phyloP scores from a whole-genome alignment of 768 basidiomycete genomes.

The Lentinula lateritia region DNA sequence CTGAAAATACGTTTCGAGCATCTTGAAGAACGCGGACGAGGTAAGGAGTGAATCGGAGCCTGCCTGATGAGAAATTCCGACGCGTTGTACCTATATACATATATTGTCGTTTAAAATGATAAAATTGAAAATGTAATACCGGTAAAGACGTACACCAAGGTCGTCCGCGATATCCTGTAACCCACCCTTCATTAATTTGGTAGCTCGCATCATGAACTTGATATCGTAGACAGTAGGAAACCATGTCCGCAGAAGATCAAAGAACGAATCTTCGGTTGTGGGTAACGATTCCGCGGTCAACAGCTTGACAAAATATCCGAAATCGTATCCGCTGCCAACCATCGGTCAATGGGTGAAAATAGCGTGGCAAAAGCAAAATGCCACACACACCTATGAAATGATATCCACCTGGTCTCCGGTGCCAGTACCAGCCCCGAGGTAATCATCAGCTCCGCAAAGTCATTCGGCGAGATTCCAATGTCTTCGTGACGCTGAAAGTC shows the following conservation, averaged over 20 bases:
- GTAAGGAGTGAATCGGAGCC: slow-evolving; percentile 97
- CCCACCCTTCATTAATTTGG: slow-evolving; percentile 81
- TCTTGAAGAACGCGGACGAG: slow-evolving; percentile 92
- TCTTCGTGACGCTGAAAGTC: slow-evolving; percentile 94
- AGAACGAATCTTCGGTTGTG: slow-evolving; percentile 84
- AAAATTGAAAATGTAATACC: not conserved
- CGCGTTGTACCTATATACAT: slow-evolving; percentile 74
- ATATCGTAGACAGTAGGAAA: slow-evolving; percentile 97
- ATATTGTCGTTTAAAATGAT: not conserved
- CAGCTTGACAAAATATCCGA: slow-evolving; percentile 96
- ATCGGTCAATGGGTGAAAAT: not conserved
- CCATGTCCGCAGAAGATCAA: slow-evolving; percentile 82
- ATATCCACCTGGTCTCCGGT: slow-evolving; percentile 92
- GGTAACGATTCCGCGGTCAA: slow-evolving; percentile 84
- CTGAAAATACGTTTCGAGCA: slow-evolving; percentile 88
- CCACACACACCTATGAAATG: slow-evolving; percentile 88
- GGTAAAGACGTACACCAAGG: slow-evolving; percentile 65
- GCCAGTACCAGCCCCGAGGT: slow-evolving; percentile 90
- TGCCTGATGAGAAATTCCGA: slow-evolving; percentile 90
- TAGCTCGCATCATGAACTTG: slow-evolving; percentile 91
- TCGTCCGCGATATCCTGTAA: slow-evolving; percentile 96
- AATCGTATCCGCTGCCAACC: slow-evolving; percentile 85
- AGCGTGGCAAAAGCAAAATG: not conserved
- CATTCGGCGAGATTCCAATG: slow-evolving; percentile 85
- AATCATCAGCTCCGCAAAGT: slow-evolving; percentile 96